A percentile compares a stretch with the other conserved stretches of the same genome.
phyloP scores from a whole-genome alignment of 805 yeast species.

The Millerozyma miso region DNA sequence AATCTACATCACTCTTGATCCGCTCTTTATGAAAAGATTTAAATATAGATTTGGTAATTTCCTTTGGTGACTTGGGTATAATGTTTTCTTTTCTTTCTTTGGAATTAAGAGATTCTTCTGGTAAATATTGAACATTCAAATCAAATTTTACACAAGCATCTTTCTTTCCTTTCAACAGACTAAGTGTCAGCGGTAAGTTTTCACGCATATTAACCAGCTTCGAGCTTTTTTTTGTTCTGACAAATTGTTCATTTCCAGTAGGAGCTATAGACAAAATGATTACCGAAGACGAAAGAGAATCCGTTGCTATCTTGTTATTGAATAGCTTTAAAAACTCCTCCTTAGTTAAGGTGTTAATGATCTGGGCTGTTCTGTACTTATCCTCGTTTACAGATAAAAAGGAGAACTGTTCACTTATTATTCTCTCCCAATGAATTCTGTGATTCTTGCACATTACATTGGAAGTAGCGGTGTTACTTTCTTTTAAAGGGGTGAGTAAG shows the following conservation, averaged over 20 bases:
- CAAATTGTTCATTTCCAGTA: background rate
- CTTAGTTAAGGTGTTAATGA: conserved; percentile 28
- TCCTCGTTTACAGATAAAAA: conserved; percentile 31
- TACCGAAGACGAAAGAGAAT: conserved; percentile 5
- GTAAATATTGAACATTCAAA: background rate
- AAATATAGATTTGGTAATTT: background rate
- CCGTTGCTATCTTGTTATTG: conserved; percentile 9
- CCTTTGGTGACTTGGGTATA: background rate
- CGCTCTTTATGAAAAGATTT: background rate
- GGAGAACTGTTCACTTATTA: conserved; percentile 38
- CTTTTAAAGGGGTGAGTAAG: conserved; percentile 19
- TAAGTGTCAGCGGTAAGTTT: background rate
- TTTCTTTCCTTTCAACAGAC: background rate
- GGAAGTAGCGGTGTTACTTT: conserved; percentile 21
- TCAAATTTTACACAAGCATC: background rate
- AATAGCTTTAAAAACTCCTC: conserved; percentile 10
- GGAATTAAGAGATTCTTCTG: background rate
- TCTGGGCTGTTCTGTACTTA: conserved; percentile 28
- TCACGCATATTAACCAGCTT: background rate
- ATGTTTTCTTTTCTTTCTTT: background rate
- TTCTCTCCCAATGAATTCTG: conserved; percentile 46
- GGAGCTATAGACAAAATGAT: background rate
- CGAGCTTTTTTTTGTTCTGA: background rate
- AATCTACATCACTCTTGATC: background rate
- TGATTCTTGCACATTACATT: conserved; percentile 31